Conservation (phyloP, 257 asterid species). For the Scutellaria baicalensis region DNA sequence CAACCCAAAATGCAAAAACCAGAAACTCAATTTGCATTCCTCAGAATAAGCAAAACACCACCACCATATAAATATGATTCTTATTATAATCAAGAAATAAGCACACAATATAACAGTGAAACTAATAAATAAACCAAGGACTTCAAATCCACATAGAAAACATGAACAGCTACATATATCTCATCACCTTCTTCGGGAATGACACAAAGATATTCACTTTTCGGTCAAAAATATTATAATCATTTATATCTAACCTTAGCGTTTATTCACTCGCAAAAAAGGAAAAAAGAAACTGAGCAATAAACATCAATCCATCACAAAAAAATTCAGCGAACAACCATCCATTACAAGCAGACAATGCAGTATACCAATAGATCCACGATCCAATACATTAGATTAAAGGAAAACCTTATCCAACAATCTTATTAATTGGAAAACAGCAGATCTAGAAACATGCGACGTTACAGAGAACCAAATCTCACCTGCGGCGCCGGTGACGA, state of each 20-base stretch:
- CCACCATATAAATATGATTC: not conserved
- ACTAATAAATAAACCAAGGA: not conserved
- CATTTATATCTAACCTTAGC: not conserved
- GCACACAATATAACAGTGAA: not conserved
- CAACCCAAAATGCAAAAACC: not conserved
- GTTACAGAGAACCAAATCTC: not conserved
- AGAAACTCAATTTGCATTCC: not conserved
- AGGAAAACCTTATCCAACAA: not conserved
- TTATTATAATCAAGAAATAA: not conserved
- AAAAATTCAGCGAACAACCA: not conserved
- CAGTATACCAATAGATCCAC: not conserved
- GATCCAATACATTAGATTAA: not conserved
- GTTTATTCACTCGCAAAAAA: not conserved
- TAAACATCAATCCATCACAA: not conserved
- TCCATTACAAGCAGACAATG: not conserved
- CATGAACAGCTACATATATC: not conserved
- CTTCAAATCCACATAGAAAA: not conserved
- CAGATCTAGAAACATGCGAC: not conserved
- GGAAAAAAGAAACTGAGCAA: not conserved
- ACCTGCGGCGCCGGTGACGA: slow-evolving; percentile 45
- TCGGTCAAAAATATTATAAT: not conserved
- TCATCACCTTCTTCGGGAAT: not conserved
- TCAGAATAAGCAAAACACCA: not conserved
- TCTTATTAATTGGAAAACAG: not conserved
- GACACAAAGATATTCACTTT: too few relatives aligned